Percentiles rank a stretch among this genome's conserved stretches.
Evolutionary conservation across 2,329 filamentous ascomycete genomes (phyloP).

Genomic region (Atkinsonella texensis): DNA sequence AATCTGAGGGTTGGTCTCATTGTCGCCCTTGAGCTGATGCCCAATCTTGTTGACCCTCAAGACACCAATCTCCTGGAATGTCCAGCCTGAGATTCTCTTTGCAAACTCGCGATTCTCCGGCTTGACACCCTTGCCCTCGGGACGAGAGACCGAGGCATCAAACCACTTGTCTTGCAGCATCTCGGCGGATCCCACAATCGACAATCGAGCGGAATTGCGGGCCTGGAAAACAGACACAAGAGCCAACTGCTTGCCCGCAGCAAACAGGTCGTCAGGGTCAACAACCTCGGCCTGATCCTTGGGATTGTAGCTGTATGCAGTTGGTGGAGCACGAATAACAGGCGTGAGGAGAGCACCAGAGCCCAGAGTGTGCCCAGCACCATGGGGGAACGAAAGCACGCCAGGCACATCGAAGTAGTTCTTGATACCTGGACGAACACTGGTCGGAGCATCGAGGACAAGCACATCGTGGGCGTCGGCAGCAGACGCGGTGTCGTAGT

Average conservation of each 20-base stretch:
- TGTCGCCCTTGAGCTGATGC: conserved; percentile 51
- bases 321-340: conserved; percentile 68
- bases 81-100: conserved; percentile 79
- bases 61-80: conserved; percentile 89
- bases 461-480: conserved; percentile 81
- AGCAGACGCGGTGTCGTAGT: conserved; percentile 69
- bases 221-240: conserved; percentile 82
- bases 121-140: conserved; percentile 37
- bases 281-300: conserved; percentile 66
- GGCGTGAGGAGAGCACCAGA: conserved; percentile 66
- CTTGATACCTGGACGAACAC: conserved; percentile 56
- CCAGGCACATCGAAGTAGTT: conserved; percentile 55
- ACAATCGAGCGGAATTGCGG: conserved; percentile 83
- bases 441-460: conserved; percentile 56
- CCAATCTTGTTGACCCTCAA: conserved; percentile 72
- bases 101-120: conserved; percentile 79
- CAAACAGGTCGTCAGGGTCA: conserved; percentile 66
- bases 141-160: conserved; percentile 61
- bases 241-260: conserved; percentile 69
- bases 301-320: conserved; percentile 87
- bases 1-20: conserved; percentile 67
- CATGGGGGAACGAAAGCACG: conserved; percentile 69
- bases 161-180: conserved; percentile 86
- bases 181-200: conserved; percentile 75
- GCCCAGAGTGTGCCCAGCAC: conserved; percentile 72